phyloP scores from a whole-genome alignment of 805 yeast genomes.

The Saturnispora silvae region DNA sequence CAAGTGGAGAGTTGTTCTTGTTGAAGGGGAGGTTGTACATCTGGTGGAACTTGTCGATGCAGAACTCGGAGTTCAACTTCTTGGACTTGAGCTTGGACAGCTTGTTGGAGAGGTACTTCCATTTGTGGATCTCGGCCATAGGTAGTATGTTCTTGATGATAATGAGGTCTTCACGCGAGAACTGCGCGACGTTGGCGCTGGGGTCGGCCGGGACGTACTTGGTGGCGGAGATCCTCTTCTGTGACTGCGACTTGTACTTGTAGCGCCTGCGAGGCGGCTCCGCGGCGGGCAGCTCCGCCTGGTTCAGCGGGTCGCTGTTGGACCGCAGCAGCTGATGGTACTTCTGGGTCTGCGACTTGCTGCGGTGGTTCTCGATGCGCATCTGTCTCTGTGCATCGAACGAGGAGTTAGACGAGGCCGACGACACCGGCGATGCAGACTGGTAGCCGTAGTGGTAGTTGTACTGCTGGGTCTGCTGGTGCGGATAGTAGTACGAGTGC shows the following conservation, averaged over 20 bases:
- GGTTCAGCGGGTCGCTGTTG: neutral
- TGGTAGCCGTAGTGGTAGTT: neutral
- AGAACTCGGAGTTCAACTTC: conserved; percentile 23
- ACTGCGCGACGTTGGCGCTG: conserved; percentile 15
- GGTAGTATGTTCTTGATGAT: conserved; percentile 22
- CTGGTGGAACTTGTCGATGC: conserved; percentile 23
- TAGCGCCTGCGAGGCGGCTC: conserved; percentile 7
- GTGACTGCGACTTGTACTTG: conserved; percentile 9
- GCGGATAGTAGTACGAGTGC: neutral
- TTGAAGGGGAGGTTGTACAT: conserved; percentile 25
- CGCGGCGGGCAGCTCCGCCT: neutral
- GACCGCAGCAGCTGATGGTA: neutral
- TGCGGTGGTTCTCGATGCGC: neutral
- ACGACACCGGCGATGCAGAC: neutral
- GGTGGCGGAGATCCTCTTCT: conserved; percentile 10
- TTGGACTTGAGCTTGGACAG: conserved; percentile 23
- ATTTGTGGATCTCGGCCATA: conserved; percentile 25
- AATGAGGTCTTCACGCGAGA: conserved; percentile 24
- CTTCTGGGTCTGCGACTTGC: neutral
- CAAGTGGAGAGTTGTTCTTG: conserved; percentile 17
- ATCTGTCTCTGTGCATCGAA: conserved; percentile 2
- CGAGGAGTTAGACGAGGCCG: neutral
- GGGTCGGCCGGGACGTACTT: conserved; percentile 21
- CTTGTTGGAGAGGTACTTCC: conserved; percentile 25
- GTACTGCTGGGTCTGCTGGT: neutral